phyloP scores from a whole-genome alignment of 179 eudicot genomes.

The Nepenthes alata region DNA sequence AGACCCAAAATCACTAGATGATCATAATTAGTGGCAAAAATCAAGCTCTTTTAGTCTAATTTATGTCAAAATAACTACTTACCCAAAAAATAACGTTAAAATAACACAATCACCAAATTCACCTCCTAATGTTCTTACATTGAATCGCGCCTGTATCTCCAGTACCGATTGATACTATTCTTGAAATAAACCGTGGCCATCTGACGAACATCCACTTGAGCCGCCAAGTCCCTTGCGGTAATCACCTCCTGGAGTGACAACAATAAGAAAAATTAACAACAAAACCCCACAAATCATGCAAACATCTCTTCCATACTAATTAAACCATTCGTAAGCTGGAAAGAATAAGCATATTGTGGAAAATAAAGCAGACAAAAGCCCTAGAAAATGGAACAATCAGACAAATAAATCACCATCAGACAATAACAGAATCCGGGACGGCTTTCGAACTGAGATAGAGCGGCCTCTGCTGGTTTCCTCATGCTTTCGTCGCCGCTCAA shows the following conservation, averaged over 20 bases:
- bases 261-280: constrained; percentile 4
- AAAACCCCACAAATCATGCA: neutral
- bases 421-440: constrained; percentile 91
- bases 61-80: neutral
- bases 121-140: constrained; percentile 29
- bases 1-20: too few relatives aligned
- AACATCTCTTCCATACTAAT: neutral
- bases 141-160: constrained; percentile 78
- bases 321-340: neutral
- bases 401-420: constrained; percentile 34
- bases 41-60: too few relatives aligned
- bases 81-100: neutral
- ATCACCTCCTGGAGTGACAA: constrained; percentile 68
- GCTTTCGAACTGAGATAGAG: constrained; percentile 75
- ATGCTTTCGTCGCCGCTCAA: constrained; percentile 49
- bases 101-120: neutral
- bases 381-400: constrained; percentile 13
- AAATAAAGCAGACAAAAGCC: constrained; percentile 13
- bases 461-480: constrained; percentile 71
- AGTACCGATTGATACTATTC: constrained; percentile 69
- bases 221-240: constrained; percentile 62
- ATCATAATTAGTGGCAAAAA: too few relatives aligned
- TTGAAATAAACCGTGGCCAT: constrained; percentile 88
- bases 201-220: constrained; percentile 77
- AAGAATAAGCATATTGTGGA: neutral